Percentiles rank a stretch among this genome's conserved stretches.
Conservation (phyloP, 2,329 filamentous ascomycete genomes). For the Pseudopyrenochaeta lycopersici region DNA sequence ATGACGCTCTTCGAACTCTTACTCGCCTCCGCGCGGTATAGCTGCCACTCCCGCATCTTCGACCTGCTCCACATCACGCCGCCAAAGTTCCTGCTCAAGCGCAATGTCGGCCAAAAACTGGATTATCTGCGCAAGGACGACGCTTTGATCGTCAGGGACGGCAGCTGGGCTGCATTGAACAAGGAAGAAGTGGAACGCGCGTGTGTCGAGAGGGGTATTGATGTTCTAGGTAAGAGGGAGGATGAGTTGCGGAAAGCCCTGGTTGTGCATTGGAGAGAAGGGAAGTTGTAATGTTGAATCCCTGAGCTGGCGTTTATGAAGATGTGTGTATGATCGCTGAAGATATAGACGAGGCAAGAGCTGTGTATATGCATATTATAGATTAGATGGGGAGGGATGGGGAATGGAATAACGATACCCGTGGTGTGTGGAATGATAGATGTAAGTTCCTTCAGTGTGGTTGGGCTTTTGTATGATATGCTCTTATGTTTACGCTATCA, state of each 20-base stretch:
- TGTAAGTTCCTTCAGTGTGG: no score
- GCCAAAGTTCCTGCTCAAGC: constrained; percentile 61
- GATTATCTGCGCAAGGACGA: constrained; percentile 77
- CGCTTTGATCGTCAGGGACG: constrained; percentile 68
- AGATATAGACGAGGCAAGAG: no score
- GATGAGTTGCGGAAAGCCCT: constrained; percentile 36
- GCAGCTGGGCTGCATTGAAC: constrained; percentile 67
- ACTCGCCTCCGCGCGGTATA: constrained; percentile 25
- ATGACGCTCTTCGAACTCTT: constrained; percentile 29
- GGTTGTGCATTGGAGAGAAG: constrained; percentile 2
- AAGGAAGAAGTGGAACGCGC: constrained; percentile 73
- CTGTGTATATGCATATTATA: no score
- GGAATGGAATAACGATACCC: no score
- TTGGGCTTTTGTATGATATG: no score
- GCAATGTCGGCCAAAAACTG: constrained; percentile 64
- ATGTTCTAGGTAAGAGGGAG: constrained; percentile 39
- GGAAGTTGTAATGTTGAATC: neutral
- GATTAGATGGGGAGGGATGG: no score
- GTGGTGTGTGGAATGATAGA: no score
- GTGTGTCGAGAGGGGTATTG: constrained; percentile 65
- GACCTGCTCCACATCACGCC: constrained; percentile 53
- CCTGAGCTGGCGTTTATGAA: no score
- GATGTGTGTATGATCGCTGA: no score
- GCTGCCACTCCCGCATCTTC: constrained; percentile 42
- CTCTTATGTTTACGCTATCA: no score